Conservation (phyloP, 1,284 basidiomycete species). For the Erythrobasidium hasegawianum region DNA sequence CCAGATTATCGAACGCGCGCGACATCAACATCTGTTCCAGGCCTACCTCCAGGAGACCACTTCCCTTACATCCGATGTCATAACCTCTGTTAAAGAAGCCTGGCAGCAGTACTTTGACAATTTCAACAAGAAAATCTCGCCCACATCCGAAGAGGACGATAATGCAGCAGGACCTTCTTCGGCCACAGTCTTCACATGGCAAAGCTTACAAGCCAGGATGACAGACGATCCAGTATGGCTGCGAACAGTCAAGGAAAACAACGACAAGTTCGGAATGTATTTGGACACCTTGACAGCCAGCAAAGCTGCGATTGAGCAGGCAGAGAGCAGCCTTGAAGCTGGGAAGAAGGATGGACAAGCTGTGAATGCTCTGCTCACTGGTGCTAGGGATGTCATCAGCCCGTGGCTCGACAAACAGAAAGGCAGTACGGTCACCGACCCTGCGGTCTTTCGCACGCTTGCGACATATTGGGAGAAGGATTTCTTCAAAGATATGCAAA, state of each 20-base stretch:
- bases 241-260: constrained; percentile 64
- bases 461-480: constrained; percentile 85
- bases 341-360: constrained; percentile 45
- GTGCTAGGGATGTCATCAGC: constrained; percentile 45
- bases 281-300: constrained; percentile 58
- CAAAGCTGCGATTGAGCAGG: constrained; percentile 31
- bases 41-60: constrained; percentile 49
- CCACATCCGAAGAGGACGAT: neutral
- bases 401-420: constrained; percentile 54
- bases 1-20: constrained; percentile 83
- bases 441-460: constrained; percentile 75
- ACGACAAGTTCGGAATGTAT: constrained; percentile 90
- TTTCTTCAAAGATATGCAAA: constrained; percentile 90
- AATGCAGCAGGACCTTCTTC: constrained; percentile 10
- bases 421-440: constrained; percentile 78
- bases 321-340: constrained; percentile 16
- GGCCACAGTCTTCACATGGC: constrained; percentile 14
- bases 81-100: constrained; percentile 60
- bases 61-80: constrained; percentile 54
- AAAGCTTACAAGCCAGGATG: constrained; percentile 11
- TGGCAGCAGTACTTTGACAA: constrained; percentile 64
- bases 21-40: constrained; percentile 76
- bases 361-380: constrained; percentile 52
- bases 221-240: constrained; percentile 57
- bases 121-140: constrained; percentile 51